These are phyloP conservation scores for Trichoderma gracile DNA, from an alignment of 2,329 filamentous ascomycete genomes.

Conservation along the genomic window DNA sequence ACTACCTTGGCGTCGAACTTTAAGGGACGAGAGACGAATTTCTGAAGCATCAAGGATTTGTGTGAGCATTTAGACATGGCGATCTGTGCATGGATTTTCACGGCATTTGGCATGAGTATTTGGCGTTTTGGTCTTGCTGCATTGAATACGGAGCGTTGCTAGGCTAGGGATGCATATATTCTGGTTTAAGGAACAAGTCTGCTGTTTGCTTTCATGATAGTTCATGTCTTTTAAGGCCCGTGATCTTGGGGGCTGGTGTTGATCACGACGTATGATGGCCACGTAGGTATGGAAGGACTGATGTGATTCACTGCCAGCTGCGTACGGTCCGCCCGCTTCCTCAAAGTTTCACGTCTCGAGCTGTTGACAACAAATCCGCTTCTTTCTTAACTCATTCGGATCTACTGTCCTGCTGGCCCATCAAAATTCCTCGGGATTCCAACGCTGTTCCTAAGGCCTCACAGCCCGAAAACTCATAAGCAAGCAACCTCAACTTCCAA, in stretches of 20 bases:
- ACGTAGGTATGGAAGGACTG: not conserved
- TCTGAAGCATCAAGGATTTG: not conserved
- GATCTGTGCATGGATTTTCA: not conserved
- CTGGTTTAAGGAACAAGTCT: not conserved
- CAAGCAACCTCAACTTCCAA: not conserved
- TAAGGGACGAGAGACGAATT: conserved; percentile 26
- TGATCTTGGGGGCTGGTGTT: not conserved
- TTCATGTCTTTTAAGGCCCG: not conserved
- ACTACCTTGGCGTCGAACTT: conserved; percentile 37
- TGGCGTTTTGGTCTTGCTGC: conserved; percentile 6
- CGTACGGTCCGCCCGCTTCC: not conserved
- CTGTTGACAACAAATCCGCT: not conserved
- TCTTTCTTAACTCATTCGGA: not conserved
- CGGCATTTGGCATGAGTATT: not conserved
- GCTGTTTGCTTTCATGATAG: not conserved
- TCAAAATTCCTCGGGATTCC: not conserved
- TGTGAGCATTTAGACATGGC: not conserved
- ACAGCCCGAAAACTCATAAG: too few relatives aligned
- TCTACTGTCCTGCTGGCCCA: not conserved
- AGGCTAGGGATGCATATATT: not conserved
- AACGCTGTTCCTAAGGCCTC: not conserved
- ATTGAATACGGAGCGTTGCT: conserved; percentile 9
- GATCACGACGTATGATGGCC: not conserved
- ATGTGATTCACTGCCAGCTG: conserved; percentile 16
- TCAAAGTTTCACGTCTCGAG: not conserved